Evolutionary conservation across 768 basidiomycete genomes (phyloP).

Genomic region (Hebeloma cylindrosporum): DNA sequence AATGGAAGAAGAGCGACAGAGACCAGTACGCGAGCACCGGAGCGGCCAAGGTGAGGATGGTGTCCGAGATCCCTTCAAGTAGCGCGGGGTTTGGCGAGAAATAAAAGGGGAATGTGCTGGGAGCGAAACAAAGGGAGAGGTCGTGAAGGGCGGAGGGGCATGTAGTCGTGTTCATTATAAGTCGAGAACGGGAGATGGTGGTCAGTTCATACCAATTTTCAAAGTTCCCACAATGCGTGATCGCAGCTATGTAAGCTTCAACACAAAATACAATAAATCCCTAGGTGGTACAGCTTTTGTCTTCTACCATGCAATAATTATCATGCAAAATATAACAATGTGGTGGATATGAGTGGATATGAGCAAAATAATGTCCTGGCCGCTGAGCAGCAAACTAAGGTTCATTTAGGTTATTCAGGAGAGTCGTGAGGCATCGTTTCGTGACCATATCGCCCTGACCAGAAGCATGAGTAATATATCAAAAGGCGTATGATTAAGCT

Average conservation of each 20-base stretch:
- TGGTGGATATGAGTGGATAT: constrained; percentile 30
- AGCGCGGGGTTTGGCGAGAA: constrained; percentile 45
- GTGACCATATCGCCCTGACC: constrained; percentile 95
- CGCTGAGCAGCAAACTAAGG: constrained; percentile 38
- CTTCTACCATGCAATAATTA: constrained; percentile 33
- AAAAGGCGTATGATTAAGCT: constrained; percentile 12
- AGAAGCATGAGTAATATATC: constrained; percentile 10
- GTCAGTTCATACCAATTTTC: neutral
- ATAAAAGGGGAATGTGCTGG: constrained; percentile 52
- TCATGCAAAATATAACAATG: constrained; percentile 31
- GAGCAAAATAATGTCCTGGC: constrained; percentile 25
- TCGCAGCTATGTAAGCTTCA: constrained; percentile 1
- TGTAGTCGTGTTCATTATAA: constrained; percentile 41
- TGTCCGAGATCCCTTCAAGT: constrained; percentile 65
- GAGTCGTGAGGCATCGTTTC: constrained; percentile 87
- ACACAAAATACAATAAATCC: constrained; percentile 26
- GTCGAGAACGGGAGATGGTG: no score
- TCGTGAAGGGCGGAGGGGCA: constrained; percentile 34
- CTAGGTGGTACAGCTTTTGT: constrained; percentile 31
- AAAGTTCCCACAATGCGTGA: neutral
- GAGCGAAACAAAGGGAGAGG: constrained; percentile 36
- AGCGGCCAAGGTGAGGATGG: constrained; percentile 63
- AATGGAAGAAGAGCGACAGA: constrained; percentile 76
- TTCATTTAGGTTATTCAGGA: constrained; percentile 86
- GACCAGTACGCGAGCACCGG: constrained; percentile 88